These are phyloP conservation scores for Penicillium longicatenatum DNA, from an alignment of 495 filamentous ascomycete species.

Conservation along the genomic window DNA sequence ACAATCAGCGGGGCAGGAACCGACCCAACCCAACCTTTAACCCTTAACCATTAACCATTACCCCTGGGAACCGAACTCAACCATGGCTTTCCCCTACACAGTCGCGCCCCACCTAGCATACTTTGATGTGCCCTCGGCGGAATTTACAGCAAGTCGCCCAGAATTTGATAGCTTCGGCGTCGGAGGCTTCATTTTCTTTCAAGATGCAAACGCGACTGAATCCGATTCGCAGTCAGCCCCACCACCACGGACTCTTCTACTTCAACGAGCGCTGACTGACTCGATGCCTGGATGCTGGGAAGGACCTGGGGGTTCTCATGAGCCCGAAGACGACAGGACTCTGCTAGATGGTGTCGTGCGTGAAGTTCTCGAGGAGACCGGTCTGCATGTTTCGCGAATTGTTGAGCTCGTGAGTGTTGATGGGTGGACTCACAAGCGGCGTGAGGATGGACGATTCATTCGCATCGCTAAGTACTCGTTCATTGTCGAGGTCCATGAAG, in stretches of 20 bases:
- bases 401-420: constrained; percentile 43
- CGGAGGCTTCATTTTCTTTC: constrained; percentile 47
- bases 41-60: background rate
- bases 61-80: background rate
- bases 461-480: constrained; percentile 38
- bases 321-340: constrained; percentile 46
- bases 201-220: constrained; percentile 4
- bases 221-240: background rate
- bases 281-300: constrained; percentile 58
- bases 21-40: background rate
- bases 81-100: constrained; percentile 29
- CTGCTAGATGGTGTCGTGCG: constrained; percentile 56
- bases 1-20: background rate
- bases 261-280: constrained; percentile 51
- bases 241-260: constrained; percentile 45
- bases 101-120: constrained; percentile 41
- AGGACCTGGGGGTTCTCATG: constrained; percentile 56
- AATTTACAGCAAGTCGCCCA: constrained; percentile 34
- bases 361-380: constrained; percentile 62
- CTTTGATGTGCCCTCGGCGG: constrained; percentile 37
- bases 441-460: constrained; percentile 14
- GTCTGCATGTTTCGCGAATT: constrained; percentile 49
- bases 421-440: constrained; percentile 29
- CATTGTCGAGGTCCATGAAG: constrained; percentile 41
- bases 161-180: constrained; percentile 39